Evolutionary conservation across 768 basidiomycete genomes (phyloP).

Genomic region (Suillus clintonianus): DNA sequence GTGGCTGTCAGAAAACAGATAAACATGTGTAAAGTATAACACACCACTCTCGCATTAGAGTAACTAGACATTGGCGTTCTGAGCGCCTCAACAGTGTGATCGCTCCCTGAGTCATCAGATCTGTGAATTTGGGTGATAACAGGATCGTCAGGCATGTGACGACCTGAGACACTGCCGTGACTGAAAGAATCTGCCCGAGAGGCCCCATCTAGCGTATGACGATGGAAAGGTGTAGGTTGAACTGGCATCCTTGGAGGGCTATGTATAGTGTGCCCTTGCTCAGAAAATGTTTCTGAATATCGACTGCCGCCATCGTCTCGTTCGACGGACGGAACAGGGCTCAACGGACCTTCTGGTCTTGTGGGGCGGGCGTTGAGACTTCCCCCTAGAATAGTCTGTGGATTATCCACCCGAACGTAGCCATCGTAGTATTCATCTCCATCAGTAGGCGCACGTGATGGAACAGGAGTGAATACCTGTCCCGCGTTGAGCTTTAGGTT

Average conservation of each 20-base stretch:
- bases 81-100: constrained; percentile 31
- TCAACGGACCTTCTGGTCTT: constrained; percentile 19
- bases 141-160: constrained; percentile 14
- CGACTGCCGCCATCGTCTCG: constrained; percentile 14
- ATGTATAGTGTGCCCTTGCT: constrained; percentile 21
- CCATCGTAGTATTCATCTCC: constrained; percentile 33
- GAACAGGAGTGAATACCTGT: constrained; percentile 34
- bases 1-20: constrained; percentile 12
- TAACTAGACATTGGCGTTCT: constrained; percentile 22
- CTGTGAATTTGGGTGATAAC: constrained; percentile 21
- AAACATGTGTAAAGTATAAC: constrained; percentile 1
- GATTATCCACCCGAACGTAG: constrained; percentile 32
- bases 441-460: constrained; percentile 34
- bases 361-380: constrained; percentile 33
- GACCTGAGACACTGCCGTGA: constrained; percentile 11
- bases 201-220: constrained; percentile 7
- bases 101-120: constrained; percentile 26
- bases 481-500: constrained; percentile 10
- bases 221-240: constrained; percentile 15
- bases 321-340: constrained; percentile 22
- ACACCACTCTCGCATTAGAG: constrained; percentile 28
- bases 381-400: constrained; percentile 33
- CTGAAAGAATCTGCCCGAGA: constrained; percentile 21
- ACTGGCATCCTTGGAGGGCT: constrained; percentile 24
- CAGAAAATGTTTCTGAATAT: constrained; percentile 22